These are phyloP conservation scores for Yamadazyma paraphyllophila DNA, from an alignment of 805 yeast genomes.

Conservation along the genomic window DNA sequence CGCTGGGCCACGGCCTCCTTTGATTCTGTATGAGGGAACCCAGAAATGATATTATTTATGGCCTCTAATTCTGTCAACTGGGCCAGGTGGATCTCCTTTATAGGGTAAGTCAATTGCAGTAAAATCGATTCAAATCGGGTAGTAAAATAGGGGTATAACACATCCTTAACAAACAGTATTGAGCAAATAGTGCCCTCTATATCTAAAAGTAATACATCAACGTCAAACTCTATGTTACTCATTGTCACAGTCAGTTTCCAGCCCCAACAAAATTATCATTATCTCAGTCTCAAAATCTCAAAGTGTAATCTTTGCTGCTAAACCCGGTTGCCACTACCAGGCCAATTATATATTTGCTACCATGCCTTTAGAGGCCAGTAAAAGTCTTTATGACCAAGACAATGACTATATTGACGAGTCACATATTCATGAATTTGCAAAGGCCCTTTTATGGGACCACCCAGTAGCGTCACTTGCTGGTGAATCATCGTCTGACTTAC, in stretches of 20 bases:
- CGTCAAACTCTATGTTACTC: too few species aligned
- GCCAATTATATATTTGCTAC: neutral
- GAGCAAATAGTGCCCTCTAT: slow-evolving; percentile 95
- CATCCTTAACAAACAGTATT: slow-evolving; percentile 80
- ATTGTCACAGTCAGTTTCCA: too few species aligned
- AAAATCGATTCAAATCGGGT: slow-evolving; percentile 44
- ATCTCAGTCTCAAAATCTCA: too few species aligned
- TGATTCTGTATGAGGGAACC: slow-evolving; percentile 45
- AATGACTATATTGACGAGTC: slow-evolving; percentile 31
- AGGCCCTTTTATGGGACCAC: slow-evolving; percentile 39
- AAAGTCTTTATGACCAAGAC: slow-evolving; percentile 5
- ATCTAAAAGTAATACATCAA: slow-evolving; percentile 41
- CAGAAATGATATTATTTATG: slow-evolving; percentile 31
- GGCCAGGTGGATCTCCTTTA: slow-evolving; percentile 9
- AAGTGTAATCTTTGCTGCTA: neutral
- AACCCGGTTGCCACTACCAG: neutral
- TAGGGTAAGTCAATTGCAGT: slow-evolving; percentile 28
- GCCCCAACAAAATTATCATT: too few species aligned
- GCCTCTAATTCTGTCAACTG: slow-evolving; percentile 9
- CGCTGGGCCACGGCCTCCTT: slow-evolving; percentile 40
- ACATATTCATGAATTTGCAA: slow-evolving; percentile 40
- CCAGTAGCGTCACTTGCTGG: slow-evolving; percentile 14
- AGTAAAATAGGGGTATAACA: slow-evolving; percentile 73
- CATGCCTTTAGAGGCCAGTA: neutral
- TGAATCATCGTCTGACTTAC: neutral